Conservation (phyloP, 305 asterid species). For the Plantago rigida region DNA sequence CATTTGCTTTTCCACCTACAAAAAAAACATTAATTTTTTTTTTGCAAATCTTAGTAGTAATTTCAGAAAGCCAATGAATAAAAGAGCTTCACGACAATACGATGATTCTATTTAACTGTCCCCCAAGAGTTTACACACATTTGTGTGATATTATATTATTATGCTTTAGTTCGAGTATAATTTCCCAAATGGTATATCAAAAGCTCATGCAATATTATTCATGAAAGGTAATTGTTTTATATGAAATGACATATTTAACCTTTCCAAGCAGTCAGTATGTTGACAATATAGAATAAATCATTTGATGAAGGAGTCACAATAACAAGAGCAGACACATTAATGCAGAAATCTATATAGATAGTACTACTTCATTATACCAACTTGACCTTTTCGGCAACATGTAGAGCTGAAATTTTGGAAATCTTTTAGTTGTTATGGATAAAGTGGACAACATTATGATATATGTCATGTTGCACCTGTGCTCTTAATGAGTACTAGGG, state of each 20-base stretch:
- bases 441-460: neutral
- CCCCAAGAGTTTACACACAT: neutral
- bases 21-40: slow-evolving; percentile 4
- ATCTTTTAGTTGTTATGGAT: neutral
- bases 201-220: neutral
- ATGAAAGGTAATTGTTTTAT: neutral
- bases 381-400: neutral
- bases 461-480: no score
- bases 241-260: neutral
- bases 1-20: slow-evolving; percentile 50
- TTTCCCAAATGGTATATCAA: no score
- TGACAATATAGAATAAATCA: neutral
- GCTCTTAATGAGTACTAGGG: no score
- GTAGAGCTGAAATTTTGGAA: neutral
- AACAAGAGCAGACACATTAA: neutral
- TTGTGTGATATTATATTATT: no score
- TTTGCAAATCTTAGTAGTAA: neutral
- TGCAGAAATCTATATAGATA: neutral
- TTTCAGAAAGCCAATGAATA: neutral
- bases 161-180: slow-evolving; percentile 13
- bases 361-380: neutral
- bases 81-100: slow-evolving; percentile 11
- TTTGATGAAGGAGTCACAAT: neutral
- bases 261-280: slow-evolving; percentile 3
- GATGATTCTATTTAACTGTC: slow-evolving; percentile 9